Evolutionary conservation across 176 grass and related monocot species (phyloP), one percentile per base, ranked within the genome.

Genomic region (Triticum timopheevii): DNA sequence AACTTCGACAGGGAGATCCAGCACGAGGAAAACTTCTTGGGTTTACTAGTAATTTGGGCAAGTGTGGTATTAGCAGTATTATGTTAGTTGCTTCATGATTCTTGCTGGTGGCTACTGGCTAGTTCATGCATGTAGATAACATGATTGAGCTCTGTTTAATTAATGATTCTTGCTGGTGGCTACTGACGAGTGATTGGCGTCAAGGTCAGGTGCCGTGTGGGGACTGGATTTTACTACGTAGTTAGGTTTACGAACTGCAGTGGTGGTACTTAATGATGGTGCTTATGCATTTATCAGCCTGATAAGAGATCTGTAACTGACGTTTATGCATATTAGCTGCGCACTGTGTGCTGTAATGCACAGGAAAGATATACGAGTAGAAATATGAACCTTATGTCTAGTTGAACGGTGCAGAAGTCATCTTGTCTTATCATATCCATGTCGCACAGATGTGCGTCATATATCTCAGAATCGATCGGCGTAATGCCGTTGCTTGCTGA

Each of bases 181-280:
- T 66, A 22, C 52, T 61, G 75, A 40, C 83, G 13, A 61, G 65
- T 36, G 10, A n/a, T 22, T 73, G 19, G 33, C 30, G 11, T 76
- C 34, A 49, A 67, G 45, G 0, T 79, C 33, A 69, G 75, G 67
- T 34, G 65, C 20, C 45, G 1, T 13, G 8, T 68, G 39, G 45
- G 20, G 27, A 47, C 30, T n/a, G 83, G 13, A 31, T 8, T 61
- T 84, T 84, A 28, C 13, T 25, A 28, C 28, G 28, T 28, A 34
- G 45, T 61, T 84, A 69, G 85, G 59, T 5, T 87, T 69, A 25
- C 45, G 25, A 58, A 23, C 25, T 70, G 35, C 73, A 17, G 27
- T 76, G 69, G 20, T 59, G 13, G 30, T 45, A 27, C 45, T 25
- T 28, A 34, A 16, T 47, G 49, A 2, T 61, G 62, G 20, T 67